Base-by-base conservation (phyloP, 345 rosid species). In the Euphorbia pulcherrima region DNA sequence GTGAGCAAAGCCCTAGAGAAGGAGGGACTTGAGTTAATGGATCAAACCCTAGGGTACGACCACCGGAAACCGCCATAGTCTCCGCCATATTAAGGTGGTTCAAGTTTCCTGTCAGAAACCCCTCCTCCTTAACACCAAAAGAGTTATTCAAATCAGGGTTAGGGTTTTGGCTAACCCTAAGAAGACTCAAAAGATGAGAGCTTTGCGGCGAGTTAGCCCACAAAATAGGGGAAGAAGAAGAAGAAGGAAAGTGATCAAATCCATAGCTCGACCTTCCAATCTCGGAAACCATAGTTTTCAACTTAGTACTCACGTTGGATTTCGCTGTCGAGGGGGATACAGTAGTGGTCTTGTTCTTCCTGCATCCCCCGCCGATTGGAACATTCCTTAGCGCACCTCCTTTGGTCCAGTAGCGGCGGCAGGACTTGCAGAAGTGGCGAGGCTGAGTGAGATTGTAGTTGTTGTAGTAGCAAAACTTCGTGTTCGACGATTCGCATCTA, bases 401-500 rank as follows among this genome's bases (percentile, higher is more conserved):
- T 76, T 86, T 88, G 18, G 94, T 88, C 94, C 94, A 88, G 69
- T 88, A 88, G 1, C 94, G 86, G 46, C 94, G 94, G 55, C 94
- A 88, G n/a, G 90, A 84, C 87, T 88, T 88, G 83, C 94, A 88
- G 73, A 88, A 88, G 78, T 88, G 90, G 59, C 94, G 90, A 30
- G 94, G 94, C 82, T 88, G 94, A 18, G 90, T 88, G 62, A 88
- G 90, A 37, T 88, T 88, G 67, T 88, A 88, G 79, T 88, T 88
- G 86, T 88, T 88, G 80, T 86, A 88, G 80, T 88, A 88, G 68
- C 93, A 88, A 75, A 88, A 88, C 80, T 88, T 88, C 39, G 94
- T 88, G 83, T 88, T 88, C 0, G 89, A 62, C 21, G 94, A 88
- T 67, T 86, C 87, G 53, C 94, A 88, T 28, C 94, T 66, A 0